Base-by-base conservation (phyloP, 2,329 filamentous ascomycete species). In the Venturia aucupariae region DNA sequence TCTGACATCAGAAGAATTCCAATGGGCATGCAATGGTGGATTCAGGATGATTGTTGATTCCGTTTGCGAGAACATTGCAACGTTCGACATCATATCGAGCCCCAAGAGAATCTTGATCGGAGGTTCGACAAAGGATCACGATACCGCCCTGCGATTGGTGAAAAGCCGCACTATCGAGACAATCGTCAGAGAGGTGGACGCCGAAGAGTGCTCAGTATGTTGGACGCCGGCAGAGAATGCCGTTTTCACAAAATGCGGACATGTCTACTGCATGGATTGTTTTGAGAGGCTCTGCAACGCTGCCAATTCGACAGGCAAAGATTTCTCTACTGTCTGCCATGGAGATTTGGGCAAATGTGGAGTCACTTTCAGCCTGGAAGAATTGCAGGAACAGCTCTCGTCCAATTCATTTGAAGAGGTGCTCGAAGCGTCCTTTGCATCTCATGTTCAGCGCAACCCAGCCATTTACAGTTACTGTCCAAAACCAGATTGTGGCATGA, bases 201-300 rank as follows among this genome's bases (percentile, higher is more conserved):
- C 55, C 19, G 54, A 61, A 13, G 68, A 72, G 59, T 76, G 77
- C 65, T 62, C 72, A 0, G 70, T 77, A 7, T 80, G 78, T 63
- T 76, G 71, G 69, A 72, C 67, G 15, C 71, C 73, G 32, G 73
- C 73, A 0, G 75, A 77, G n/a, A 70, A 76, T 4, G 67, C 74
- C 0, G 64, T 80, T 15, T 68, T 51, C 11, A 76, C 72, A 5
- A 51, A 61, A 1, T 81, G 79, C 67, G 69, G 67, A 1, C 79
- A 81, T 65, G 46, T 71, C 13, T 81, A 80, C 66, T 81, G 79
- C 67, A 65, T 67, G 0, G 70, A 72, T 24, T 81, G 79, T 67
- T 79, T 81, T 60, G 68, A 72, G 59, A 68, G 69, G 48, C 66
- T 75, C 10, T 75, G 75, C 64, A 63, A 64, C 2, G 67, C 67